phyloP scores from a whole-genome alignment of 2,329 filamentous ascomycete species.

The Exophiala dermatitidis region DNA sequence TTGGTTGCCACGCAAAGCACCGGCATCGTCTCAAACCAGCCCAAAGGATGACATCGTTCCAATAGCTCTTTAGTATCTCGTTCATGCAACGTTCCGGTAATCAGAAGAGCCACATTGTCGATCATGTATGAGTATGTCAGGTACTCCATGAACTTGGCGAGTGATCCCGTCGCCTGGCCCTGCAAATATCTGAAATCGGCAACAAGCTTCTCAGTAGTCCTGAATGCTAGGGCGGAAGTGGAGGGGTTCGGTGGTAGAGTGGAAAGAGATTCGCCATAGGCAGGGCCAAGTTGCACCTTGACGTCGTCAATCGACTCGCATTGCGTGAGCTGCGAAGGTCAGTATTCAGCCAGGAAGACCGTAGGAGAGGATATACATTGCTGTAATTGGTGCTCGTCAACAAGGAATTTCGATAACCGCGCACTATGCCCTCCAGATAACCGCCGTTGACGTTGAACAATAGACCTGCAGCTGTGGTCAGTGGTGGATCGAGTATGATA shows the following conservation, averaged over 20 bases:
- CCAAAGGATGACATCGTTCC: slow-evolving; percentile 90
- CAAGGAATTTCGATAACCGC: slow-evolving; percentile 90
- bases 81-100: slow-evolving; percentile 95
- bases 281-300: slow-evolving; percentile 91
- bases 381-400: slow-evolving; percentile 84
- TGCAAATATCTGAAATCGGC: slow-evolving; percentile 95
- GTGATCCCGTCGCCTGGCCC: slow-evolving; percentile 82
- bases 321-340: slow-evolving; percentile 18
- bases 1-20: slow-evolving; percentile 97
- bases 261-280: slow-evolving; percentile 94
- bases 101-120: slow-evolving; percentile 95
- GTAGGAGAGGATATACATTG: slow-evolving; percentile 37
- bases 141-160: slow-evolving; percentile 95
- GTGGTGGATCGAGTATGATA: background rate
- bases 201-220: slow-evolving; percentile 96
- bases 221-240: slow-evolving; percentile 86
- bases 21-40: slow-evolving; percentile 98
- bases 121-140: slow-evolving; percentile 99
- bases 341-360: background rate
- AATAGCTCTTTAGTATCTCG: slow-evolving; percentile 91
- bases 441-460: slow-evolving; percentile 93
- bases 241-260: slow-evolving; percentile 92
- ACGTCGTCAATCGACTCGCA: slow-evolving; percentile 58
- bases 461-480: slow-evolving; percentile 50
- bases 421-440: slow-evolving; percentile 92